A percentile compares a stretch with the other conserved stretches of the same genome.
Conservation (phyloP, 345 rosid species). For the Triadica sebifera region DNA sequence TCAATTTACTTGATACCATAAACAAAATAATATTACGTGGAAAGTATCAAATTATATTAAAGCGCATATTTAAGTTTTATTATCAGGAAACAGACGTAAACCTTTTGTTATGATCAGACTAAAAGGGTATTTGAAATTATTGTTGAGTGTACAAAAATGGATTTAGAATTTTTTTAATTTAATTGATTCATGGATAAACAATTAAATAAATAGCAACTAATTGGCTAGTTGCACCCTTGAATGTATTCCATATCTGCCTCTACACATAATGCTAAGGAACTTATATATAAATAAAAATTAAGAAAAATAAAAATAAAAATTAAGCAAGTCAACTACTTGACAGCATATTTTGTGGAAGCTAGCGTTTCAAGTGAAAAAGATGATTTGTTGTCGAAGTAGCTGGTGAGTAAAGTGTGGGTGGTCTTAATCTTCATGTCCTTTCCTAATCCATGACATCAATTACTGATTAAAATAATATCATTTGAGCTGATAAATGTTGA, state of each 20-base stretch:
- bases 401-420: constrained; percentile 10
- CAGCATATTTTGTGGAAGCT: background rate
- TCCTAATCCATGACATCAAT: constrained; percentile 13
- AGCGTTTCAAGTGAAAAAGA: background rate
- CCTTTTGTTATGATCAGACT: too few relatives aligned
- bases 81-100: too few relatives aligned
- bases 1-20: too few relatives aligned
- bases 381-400: background rate
- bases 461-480: background rate
- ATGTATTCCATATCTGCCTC: too few relatives aligned
- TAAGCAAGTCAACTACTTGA: constrained; percentile 6
- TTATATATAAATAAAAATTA: background rate
- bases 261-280: too few relatives aligned
- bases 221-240: background rate
- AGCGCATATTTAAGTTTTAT: too few relatives aligned
- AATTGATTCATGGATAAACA: too few relatives aligned
- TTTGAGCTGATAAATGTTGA: constrained; percentile 1
- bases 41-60: too few relatives aligned
- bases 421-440: constrained; percentile 25
- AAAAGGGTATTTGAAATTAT: too few relatives aligned
- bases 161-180: too few relatives aligned
- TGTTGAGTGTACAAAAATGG: too few relatives aligned
- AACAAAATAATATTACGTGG: too few relatives aligned
- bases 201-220: background rate
- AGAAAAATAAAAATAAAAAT: background rate